Evolutionary conservation across 1,139 yeast species (phyloP).

Genomic region (Geotrichum europaeum): DNA sequence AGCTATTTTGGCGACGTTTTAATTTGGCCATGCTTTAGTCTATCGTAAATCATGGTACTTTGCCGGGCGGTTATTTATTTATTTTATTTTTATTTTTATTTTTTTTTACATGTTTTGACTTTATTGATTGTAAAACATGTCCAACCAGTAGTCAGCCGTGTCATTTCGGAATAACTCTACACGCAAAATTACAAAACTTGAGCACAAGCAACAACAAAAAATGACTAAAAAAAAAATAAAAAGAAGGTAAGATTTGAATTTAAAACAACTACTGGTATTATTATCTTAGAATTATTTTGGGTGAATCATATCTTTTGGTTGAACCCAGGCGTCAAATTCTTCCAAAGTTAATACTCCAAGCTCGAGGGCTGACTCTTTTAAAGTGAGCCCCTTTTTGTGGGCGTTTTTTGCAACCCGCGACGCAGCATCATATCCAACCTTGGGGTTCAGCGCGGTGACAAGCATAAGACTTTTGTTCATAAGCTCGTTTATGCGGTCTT

Average conservation of each 20-base stretch:
- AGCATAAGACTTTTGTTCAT: slow-evolving; percentile 94
- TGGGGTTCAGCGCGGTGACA: slow-evolving; percentile 97
- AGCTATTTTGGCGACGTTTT: too few species aligned
- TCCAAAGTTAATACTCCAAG: slow-evolving; percentile 72
- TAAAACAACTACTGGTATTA: background rate
- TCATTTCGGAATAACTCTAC: too few species aligned
- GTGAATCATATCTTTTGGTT: slow-evolving; percentile 96
- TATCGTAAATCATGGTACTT: too few species aligned
- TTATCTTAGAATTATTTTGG: slow-evolving; percentile 42
- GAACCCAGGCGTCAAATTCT: slow-evolving; percentile 94
- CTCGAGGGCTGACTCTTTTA: slow-evolving; percentile 90
- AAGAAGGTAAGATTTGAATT: background rate
- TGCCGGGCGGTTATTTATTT: too few species aligned
- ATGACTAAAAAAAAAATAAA: too few species aligned
- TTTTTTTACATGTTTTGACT: too few species aligned
- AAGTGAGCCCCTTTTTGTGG: slow-evolving; percentile 92
- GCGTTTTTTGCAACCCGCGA: slow-evolving; percentile 98
- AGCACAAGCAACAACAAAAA: too few species aligned
- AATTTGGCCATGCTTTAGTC: too few species aligned
- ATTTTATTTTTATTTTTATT: too few species aligned
- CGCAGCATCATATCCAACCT: slow-evolving; percentile 96
- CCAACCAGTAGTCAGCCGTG: too few species aligned
- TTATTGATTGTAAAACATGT: too few species aligned
- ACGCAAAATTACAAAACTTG: too few species aligned
- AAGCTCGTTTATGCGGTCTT: slow-evolving; percentile 74